These are phyloP conservation scores for Medicago arabica DNA, from an alignment of 306 rosid species.

Conservation along the genomic window DNA sequence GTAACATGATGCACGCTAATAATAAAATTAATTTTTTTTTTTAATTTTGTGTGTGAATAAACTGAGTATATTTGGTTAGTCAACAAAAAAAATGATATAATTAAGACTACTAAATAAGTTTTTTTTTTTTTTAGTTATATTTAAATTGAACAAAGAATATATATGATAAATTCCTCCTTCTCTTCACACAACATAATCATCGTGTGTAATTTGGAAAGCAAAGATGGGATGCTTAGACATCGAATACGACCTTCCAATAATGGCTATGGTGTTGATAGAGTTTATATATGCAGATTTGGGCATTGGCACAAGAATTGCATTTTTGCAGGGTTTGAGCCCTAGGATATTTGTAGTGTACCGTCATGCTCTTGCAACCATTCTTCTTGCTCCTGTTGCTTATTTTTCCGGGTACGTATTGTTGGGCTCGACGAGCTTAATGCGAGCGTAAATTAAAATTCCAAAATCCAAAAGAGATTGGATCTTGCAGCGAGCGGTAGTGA, in stretches of 20 bases:
- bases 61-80: no score
- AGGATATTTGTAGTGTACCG: slow-evolving; percentile 56
- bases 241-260: slow-evolving; percentile 43
- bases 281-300: slow-evolving; percentile 46
- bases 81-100: no score
- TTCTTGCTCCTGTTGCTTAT: slow-evolving; percentile 55
- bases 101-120: no score
- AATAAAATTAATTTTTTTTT: no score
- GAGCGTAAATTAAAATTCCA: no score
- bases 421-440: no score
- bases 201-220: neutral
- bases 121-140: no score
- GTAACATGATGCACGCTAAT: no score
- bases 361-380: slow-evolving; percentile 57
- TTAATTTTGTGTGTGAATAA: no score
- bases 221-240: slow-evolving; percentile 39
- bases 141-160: no score
- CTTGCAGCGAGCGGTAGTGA: no score
- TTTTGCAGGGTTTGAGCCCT: slow-evolving; percentile 63
- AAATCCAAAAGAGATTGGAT: no score
- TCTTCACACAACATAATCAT: neutral
- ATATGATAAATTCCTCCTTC: neutral
- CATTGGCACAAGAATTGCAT: slow-evolving; percentile 47
- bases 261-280: slow-evolving; percentile 56
- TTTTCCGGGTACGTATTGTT: slow-evolving; percentile 44